Evolutionary conservation across 495 filamentous ascomycete genomes (phyloP).

Genomic region (Chlorociboria aeruginascens): DNA sequence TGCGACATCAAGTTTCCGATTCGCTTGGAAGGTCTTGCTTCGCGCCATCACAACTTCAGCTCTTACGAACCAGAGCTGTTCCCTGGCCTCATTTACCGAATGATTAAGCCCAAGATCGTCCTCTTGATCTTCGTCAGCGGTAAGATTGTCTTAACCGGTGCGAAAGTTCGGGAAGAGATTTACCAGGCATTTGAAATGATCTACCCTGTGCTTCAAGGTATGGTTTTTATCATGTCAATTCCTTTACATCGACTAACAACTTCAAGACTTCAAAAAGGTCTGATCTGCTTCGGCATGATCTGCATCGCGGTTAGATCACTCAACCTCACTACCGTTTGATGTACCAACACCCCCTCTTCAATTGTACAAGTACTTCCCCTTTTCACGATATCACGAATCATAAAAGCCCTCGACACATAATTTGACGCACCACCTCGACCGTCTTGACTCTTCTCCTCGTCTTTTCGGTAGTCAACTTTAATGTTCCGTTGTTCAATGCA

Average conservation of each 20-base stretch:
- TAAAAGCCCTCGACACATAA: conserved; percentile 11
- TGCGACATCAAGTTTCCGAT: conserved; percentile 99
- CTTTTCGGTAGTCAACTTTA: conserved; percentile 11
- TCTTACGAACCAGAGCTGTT: conserved; percentile 98
- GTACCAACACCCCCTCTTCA: conserved; percentile 29
- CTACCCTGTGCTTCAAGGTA: conserved; percentile 94
- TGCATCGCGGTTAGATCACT: conserved; percentile 22
- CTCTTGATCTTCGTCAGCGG: conserved; percentile 97
- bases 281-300: conserved; percentile 29
- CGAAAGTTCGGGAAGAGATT: conserved; percentile 97
- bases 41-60: conserved; percentile 97
- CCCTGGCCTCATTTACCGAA: conserved; percentile 98
- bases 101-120: conserved; percentile 99
- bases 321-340: conserved; percentile 15
- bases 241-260: conserved; percentile 20
- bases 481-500: conserved; percentile 27
- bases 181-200: conserved; percentile 99
- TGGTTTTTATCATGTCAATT: not conserved
- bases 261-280: conserved; percentile 43
- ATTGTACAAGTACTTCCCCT: conserved; percentile 47
- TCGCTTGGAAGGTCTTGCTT: conserved; percentile 87
- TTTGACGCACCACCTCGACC: conserved; percentile 16
- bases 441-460: conserved; percentile 8
- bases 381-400: conserved; percentile 39
- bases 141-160: conserved; percentile 96